Evolutionary conservation across 441 rosid species (phyloP).

Genomic region (Populus hybrid): DNA sequence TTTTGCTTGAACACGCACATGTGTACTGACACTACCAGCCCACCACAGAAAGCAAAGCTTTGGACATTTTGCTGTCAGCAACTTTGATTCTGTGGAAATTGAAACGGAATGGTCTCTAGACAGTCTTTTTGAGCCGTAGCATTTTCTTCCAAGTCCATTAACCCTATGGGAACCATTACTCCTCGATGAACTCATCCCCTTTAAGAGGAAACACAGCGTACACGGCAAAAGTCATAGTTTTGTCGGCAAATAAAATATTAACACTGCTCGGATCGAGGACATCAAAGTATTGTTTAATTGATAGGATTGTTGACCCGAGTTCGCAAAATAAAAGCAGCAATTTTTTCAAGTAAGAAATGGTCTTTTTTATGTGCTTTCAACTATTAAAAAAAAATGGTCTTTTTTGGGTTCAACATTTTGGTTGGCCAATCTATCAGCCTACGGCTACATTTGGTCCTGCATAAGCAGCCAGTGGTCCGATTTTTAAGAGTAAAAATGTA

Average conservation of each 20-base stretch:
- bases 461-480: too few species aligned
- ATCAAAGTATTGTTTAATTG: not conserved
- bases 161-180: conserved; percentile 16
- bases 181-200: conserved; percentile 13
- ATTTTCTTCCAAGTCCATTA: too few species aligned
- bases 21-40: not conserved
- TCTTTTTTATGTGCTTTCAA: too few species aligned
- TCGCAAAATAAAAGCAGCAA: not conserved
- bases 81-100: not conserved
- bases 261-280: not conserved
- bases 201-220: conserved; percentile 22
- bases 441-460: not conserved
- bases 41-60: not conserved
- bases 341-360: too few species aligned
- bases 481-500: too few species aligned
- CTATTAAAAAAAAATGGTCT: not conserved
- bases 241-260: not conserved
- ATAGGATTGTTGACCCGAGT: not conserved
- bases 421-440: not conserved
- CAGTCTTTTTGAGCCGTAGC: too few species aligned
- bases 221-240: conserved; percentile 15
- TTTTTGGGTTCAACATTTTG: not conserved
- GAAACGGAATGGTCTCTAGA: not conserved
- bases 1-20: not conserved
- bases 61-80: not conserved